Percentiles rank a stretch among this genome's conserved stretches.
These are phyloP conservation scores for Cruciata laevipes DNA, from an alignment of 257 asterid species.

Conservation along the genomic window DNA sequence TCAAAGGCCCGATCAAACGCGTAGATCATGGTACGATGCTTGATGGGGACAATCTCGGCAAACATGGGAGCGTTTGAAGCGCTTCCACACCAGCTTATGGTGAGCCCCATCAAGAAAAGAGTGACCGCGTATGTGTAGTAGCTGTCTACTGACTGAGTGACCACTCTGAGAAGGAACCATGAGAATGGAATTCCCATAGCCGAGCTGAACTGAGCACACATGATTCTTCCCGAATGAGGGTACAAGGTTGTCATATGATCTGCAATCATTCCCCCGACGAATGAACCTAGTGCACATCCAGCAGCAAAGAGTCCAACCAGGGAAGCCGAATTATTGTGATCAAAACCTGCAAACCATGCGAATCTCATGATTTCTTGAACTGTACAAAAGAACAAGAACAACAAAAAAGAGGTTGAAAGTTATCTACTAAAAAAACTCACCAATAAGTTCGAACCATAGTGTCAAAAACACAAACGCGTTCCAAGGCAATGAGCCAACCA, in stretches of 20 bases:
- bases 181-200: conserved; percentile 95
- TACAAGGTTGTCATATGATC: conserved; percentile 58
- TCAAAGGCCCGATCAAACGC: conserved; percentile 95
- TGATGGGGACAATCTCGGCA: conserved; percentile 93
- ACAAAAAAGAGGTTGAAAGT: neutral
- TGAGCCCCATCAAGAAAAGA: conserved; percentile 78
- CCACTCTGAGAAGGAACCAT: conserved; percentile 56
- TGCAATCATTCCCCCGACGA: conserved; percentile 82
- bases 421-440: conserved; percentile 33
- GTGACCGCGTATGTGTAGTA: conserved; percentile 58
- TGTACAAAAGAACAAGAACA: neutral
- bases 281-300: conserved; percentile 89
- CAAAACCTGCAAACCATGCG: conserved; percentile 94
- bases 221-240: conserved; percentile 72
- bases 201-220: conserved; percentile 92
- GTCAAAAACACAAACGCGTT: conserved; percentile 91
- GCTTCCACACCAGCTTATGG: conserved; percentile 88
- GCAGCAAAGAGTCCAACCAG: conserved; percentile 80
- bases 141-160: conserved; percentile 61
- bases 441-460: conserved; percentile 86
- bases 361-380: too few relatives aligned
- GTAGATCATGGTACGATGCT: conserved; percentile 87
- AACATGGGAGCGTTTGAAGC: conserved; percentile 94
- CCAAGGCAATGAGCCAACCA: conserved; percentile 93
- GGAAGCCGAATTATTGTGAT: conserved; percentile 77